Percentiles rank a stretch among this genome's conserved stretches.
Evolutionary conservation across 1,284 basidiomycete species (phyloP).

Genomic region (Anthracocystis setariae): DNA sequence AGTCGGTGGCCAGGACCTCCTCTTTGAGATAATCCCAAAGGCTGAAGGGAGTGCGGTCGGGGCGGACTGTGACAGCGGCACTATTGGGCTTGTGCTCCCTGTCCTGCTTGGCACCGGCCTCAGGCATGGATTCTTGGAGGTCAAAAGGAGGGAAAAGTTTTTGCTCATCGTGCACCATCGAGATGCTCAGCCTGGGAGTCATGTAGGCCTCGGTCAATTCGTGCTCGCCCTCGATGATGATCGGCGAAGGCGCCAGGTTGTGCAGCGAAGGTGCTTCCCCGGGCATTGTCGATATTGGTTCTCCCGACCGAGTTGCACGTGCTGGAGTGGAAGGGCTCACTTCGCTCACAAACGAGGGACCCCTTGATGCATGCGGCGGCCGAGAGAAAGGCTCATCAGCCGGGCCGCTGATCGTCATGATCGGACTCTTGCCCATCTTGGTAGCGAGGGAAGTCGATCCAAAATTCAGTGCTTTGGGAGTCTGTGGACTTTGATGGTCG

Average conservation of each 20-base stretch:
- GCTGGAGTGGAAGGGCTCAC: conserved; percentile 1
- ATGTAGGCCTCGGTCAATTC: conserved; percentile 25
- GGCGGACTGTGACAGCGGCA: not conserved
- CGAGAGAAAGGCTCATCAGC: conserved; percentile 4
- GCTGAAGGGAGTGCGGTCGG: conserved; percentile 69
- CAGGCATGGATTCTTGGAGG: not conserved
- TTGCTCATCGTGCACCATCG: conserved; percentile 21
- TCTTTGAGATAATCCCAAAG: conserved; percentile 91
- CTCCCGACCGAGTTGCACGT: not conserved
- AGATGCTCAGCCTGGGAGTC: conserved; percentile 23
- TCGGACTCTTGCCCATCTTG: not conserved
- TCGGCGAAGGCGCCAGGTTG: conserved; percentile 20
- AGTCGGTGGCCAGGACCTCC: conserved; percentile 82
- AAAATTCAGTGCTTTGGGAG: conserved; percentile 4
- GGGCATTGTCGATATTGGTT: not conserved
- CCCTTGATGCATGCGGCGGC: conserved; percentile 17
- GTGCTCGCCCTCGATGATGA: conserved; percentile 14
- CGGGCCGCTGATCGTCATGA: not conserved
- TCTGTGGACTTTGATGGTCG: not conserved
- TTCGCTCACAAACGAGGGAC: not conserved
- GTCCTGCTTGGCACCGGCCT: conserved; percentile 1
- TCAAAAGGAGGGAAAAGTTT: not conserved
- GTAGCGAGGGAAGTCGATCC: conserved; percentile 7
- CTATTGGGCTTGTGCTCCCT: not conserved
- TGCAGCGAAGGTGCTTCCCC: conserved; percentile 2